Percentiles rank a stretch among this genome's conserved stretches.
These are phyloP conservation scores for Exophiala aquamarina DNA, from an alignment of 2,329 filamentous ascomycete species.

Conservation along the genomic window DNA sequence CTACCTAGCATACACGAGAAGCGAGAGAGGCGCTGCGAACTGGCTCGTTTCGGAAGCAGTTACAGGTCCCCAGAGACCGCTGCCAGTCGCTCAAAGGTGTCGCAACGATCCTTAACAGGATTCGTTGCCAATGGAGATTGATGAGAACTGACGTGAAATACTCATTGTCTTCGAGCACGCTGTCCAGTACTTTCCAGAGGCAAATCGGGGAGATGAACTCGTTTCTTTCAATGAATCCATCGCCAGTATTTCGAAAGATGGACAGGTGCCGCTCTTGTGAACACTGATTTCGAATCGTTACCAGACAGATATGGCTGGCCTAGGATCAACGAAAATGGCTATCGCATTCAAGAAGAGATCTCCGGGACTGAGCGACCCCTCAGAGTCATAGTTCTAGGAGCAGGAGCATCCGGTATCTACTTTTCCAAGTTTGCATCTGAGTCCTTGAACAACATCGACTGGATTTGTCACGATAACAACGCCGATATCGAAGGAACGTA, in stretches of 20 bases:
- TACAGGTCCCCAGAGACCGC: too few relatives aligned
- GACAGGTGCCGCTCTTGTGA: neutral
- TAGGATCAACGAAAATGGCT: neutral
- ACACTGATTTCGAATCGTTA: slow-evolving; percentile 4
- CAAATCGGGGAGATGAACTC: too few relatives aligned
- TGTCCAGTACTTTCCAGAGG: too few relatives aligned
- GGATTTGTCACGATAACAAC: slow-evolving; percentile 30
- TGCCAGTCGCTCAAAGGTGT: too few relatives aligned
- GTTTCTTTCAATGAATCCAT: slow-evolving; percentile 5
- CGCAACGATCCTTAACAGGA: too few relatives aligned
- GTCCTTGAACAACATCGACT: slow-evolving; percentile 15
- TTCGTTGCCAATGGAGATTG: too few relatives aligned
- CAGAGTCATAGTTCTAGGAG: slow-evolving; percentile 18
- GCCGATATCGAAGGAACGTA: slow-evolving; percentile 34
- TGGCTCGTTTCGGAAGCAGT: too few relatives aligned
- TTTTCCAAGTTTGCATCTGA: slow-evolving; percentile 20
- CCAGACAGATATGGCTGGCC: slow-evolving; percentile 12
- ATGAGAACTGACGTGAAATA: too few relatives aligned
- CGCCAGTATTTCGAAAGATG: neutral
- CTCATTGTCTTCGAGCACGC: too few relatives aligned
- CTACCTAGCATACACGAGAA: too few relatives aligned
- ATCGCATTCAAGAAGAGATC: slow-evolving; percentile 7
- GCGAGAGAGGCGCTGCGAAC: too few relatives aligned
- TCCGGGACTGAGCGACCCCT: slow-evolving; percentile 8
- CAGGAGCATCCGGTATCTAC: slow-evolving; percentile 33